Conservation (phyloP, 163 green algal genomes). For the Scenedesmus sp. region DNA sequence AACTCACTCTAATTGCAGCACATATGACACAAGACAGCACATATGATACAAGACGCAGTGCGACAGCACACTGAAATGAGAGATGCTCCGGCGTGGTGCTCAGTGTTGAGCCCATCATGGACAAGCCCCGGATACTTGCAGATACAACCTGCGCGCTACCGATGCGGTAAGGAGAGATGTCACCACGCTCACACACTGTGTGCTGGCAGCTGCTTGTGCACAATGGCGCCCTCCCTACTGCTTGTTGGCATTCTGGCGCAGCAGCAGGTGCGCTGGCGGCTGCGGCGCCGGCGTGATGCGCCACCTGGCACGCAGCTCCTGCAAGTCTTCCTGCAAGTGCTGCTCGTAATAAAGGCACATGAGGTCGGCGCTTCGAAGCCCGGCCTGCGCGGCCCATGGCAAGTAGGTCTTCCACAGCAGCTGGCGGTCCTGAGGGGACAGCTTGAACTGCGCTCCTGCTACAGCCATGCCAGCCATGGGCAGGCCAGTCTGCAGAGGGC, state of each 20-base stretch:
- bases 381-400: constrained; percentile 94
- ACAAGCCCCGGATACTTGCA: too few relatives aligned
- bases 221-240: background rate
- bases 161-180: too few relatives aligned
- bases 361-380: constrained; percentile 83
- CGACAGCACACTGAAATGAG: background rate
- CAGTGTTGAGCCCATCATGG: too few relatives aligned
- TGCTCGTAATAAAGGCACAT: constrained; percentile 97
- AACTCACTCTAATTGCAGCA: too few relatives aligned
- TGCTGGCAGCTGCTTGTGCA: background rate
- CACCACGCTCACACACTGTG: background rate
- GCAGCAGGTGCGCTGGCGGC: constrained; percentile 52
- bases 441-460: constrained; percentile 82
- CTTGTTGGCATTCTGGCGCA: background rate
- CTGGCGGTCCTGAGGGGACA: constrained; percentile 73
- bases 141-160: too few relatives aligned
- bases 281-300: constrained; percentile 75
- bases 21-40: background rate
- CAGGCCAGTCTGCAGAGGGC: constrained; percentile 89
- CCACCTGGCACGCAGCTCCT: constrained; percentile 75
- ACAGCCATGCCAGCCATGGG: constrained; percentile 95
- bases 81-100: too few relatives aligned
- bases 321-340: constrained; percentile 86
- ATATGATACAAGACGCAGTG: background rate
- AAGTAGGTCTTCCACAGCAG: constrained; percentile 84